phyloP scores from a whole-genome alignment of 345 rosid genomes.

The Eucalyptus shirleyi region DNA sequence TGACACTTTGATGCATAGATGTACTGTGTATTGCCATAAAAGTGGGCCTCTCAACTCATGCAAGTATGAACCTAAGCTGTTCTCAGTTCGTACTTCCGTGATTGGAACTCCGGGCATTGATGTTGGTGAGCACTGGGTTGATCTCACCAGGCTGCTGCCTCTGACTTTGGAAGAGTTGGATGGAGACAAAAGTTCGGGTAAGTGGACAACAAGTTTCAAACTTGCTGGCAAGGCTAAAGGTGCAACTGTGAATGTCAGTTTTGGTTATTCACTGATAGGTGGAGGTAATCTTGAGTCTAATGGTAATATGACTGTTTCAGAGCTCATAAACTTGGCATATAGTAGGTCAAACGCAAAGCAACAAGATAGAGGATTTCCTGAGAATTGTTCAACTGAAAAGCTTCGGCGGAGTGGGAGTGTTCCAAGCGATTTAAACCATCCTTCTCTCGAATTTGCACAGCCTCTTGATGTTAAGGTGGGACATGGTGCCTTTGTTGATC shows the following conservation, averaged over 20 bases:
- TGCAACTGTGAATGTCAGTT: slow-evolving; percentile 60
- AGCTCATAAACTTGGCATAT: slow-evolving; percentile 10
- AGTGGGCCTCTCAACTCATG: slow-evolving; percentile 43
- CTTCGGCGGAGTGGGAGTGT: slow-evolving; percentile 36
- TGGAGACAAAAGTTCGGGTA: slow-evolving; percentile 37
- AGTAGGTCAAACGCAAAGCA: neutral
- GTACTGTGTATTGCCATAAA: slow-evolving; percentile 50
- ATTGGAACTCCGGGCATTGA: slow-evolving; percentile 25
- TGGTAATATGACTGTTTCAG: slow-evolving; percentile 8
- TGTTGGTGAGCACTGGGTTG: slow-evolving; percentile 66
- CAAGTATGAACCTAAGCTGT: slow-evolving; percentile 52
- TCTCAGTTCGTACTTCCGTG: slow-evolving; percentile 29
- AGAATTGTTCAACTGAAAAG: slow-evolving; percentile 4
- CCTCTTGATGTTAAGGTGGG: slow-evolving; percentile 26
- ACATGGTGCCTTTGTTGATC: slow-evolving; percentile 21
- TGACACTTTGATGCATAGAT: slow-evolving; percentile 49
- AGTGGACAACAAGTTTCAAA: slow-evolving; percentile 69
- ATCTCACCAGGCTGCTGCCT: slow-evolving; percentile 69
- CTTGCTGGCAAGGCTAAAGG: slow-evolving; percentile 50
- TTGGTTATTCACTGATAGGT: slow-evolving; percentile 34
- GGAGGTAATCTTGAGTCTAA: slow-evolving; percentile 12
- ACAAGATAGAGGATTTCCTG: neutral
- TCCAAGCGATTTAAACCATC: slow-evolving; percentile 20
- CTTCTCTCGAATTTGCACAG: slow-evolving; percentile 4
- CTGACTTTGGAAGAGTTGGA: slow-evolving; percentile 62